Evolutionary conservation across 768 basidiomycete species (phyloP).

Genomic region (Austroboletus eburneus): DNA sequence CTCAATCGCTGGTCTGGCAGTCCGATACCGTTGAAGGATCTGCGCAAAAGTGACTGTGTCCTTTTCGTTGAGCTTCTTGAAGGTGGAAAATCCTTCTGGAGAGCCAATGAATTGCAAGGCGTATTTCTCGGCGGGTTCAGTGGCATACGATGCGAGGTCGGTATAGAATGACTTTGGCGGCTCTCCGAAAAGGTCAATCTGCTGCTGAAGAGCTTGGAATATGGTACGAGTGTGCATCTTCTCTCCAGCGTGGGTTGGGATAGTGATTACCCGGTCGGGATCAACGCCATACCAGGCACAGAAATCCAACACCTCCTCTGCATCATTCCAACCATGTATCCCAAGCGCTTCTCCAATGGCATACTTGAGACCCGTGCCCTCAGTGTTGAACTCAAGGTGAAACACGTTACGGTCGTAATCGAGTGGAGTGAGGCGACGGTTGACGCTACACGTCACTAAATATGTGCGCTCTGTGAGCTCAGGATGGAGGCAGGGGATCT

Average conservation of each 20-base stretch:
- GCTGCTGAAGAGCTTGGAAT: constrained; percentile 93
- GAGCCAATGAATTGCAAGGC: constrained; percentile 90
- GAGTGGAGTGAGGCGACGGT: constrained; percentile 87
- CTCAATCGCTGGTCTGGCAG: constrained; percentile 79
- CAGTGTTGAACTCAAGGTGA: constrained; percentile 93
- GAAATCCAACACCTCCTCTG: constrained; percentile 81
- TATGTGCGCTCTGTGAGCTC: constrained; percentile 86
- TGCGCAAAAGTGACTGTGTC: constrained; percentile 95
- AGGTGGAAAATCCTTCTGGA: constrained; percentile 84
- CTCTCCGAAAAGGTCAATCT: constrained; percentile 93
- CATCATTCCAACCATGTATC: constrained; percentile 97
- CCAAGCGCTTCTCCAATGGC: constrained; percentile 96
- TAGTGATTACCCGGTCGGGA: constrained; percentile 71
- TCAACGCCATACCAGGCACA: constrained; percentile 90
- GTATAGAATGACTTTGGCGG: constrained; percentile 96
- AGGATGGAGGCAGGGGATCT: constrained; percentile 74
- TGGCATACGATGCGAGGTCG: constrained; percentile 76
- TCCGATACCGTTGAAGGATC: constrained; percentile 68
- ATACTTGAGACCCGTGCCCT: constrained; percentile 91
- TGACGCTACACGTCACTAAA: constrained; percentile 91
- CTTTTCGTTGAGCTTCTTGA: constrained; percentile 94
- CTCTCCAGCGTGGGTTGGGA: constrained; percentile 64
- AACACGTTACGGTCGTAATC: constrained; percentile 99
- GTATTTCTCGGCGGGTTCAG: constrained; percentile 62
- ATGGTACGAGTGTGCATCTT: constrained; percentile 90